Conservation (phyloP, 495 filamentous ascomycete species). For the Apiosordaria backusii region DNA sequence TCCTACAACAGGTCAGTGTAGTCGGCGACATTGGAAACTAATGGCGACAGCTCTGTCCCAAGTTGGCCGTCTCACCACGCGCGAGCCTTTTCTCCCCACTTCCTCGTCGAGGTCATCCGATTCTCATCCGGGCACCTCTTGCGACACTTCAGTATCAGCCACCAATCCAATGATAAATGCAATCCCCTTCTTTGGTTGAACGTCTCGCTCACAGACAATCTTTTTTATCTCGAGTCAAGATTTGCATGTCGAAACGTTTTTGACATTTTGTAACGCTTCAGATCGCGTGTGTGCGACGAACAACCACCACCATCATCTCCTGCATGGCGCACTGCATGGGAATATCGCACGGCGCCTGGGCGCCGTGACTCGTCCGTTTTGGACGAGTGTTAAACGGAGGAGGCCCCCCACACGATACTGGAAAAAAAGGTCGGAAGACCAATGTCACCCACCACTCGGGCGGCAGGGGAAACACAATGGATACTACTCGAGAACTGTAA, state of each 20-base stretch:
- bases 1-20: not conserved
- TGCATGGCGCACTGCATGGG: not conserved
- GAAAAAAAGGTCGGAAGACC: not conserved
- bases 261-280: slow-evolving; percentile 8
- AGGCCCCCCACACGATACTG: not conserved
- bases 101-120: not conserved
- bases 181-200: not conserved
- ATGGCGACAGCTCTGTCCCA: not conserved
- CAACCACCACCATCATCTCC: not conserved
- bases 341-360: not conserved
- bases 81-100: not conserved
- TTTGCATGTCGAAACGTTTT: slow-evolving; percentile 1
- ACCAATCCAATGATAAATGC: not conserved
- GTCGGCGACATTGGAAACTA: not conserved
- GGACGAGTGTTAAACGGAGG: not conserved
- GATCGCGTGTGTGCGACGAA: not conserved
- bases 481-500: not conserved
- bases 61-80: not conserved
- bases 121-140: too few relatives aligned
- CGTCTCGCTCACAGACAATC: not conserved
- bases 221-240: not conserved
- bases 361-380: not conserved
- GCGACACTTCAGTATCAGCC: too few relatives aligned
- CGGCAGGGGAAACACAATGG: slow-evolving; percentile 3
- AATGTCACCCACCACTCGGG: not conserved